Evolutionary conservation across 2,329 filamentous ascomycete species (phyloP).

Genomic region (Fusarium udum): DNA sequence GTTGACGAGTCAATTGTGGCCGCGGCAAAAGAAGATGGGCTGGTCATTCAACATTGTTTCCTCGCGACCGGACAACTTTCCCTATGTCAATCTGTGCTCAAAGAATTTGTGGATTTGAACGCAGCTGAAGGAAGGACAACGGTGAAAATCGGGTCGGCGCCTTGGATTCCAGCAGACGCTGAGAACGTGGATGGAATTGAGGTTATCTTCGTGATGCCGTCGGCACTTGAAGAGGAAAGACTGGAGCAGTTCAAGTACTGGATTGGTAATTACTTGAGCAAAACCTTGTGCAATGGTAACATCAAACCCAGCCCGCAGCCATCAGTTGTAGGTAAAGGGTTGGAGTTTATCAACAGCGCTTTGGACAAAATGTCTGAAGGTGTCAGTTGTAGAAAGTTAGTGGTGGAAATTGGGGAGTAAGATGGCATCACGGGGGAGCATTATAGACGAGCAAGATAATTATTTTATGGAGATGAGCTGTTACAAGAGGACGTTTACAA

Average conservation of each 20-base stretch:
- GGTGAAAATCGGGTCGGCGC: constrained; percentile 52
- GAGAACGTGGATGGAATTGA: constrained; percentile 48
- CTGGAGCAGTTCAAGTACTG: constrained; percentile 52
- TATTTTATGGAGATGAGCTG: too few relatives aligned
- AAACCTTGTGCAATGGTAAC: constrained; percentile 44
- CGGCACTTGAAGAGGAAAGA: constrained; percentile 47
- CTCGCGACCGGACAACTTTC: constrained; percentile 51
- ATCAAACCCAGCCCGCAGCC: constrained; percentile 53
- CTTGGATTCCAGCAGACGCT: constrained; percentile 44
- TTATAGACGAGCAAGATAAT: too few relatives aligned
- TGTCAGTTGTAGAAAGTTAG: constrained; percentile 55
- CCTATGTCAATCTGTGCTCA: constrained; percentile 50
- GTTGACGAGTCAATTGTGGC: constrained; percentile 48
- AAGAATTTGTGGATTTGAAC: constrained; percentile 41
- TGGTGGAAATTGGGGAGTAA: constrained; percentile 51
- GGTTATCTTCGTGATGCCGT: constrained; percentile 51
- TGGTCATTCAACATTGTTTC: constrained; percentile 53
- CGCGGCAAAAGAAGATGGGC: constrained; percentile 48
- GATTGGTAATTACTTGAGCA: constrained; percentile 51
- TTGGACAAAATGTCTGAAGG: constrained; percentile 49
- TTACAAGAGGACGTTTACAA: too few relatives aligned
- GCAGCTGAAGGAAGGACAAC: background rate
- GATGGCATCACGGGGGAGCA: accelerated
- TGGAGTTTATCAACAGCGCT: constrained; percentile 51
- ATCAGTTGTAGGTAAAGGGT: constrained; percentile 49